These are phyloP conservation scores for Talaromyces pinophilus DNA, from an alignment of 2,329 filamentous ascomycete genomes.

Conservation along the genomic window DNA sequence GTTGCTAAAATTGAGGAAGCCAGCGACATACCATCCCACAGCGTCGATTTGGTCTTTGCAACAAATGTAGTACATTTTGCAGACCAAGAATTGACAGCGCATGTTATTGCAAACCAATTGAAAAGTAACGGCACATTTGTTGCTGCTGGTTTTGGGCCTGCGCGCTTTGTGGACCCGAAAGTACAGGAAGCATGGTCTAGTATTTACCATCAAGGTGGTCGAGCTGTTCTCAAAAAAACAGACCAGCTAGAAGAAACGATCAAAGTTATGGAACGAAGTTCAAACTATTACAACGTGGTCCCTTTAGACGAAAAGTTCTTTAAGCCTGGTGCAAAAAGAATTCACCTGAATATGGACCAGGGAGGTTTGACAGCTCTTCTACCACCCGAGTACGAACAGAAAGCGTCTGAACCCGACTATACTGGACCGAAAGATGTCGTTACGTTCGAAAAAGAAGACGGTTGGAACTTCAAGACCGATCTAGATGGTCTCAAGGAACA, in stretches of 20 bases:
- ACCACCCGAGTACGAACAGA: neutral
- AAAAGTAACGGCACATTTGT: neutral
- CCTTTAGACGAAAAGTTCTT: neutral
- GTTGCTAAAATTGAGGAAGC: neutral
- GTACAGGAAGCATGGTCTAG: neutral
- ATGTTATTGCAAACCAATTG: neutral
- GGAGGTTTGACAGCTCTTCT: neutral
- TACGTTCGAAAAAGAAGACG: neutral
- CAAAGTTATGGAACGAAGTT: neutral
- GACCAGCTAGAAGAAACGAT: neutral
- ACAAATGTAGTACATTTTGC: neutral
- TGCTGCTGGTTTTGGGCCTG: neutral
- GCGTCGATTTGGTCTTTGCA: neutral
- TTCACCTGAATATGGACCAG: neutral
- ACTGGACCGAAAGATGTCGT: neutral
- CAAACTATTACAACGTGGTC: neutral
- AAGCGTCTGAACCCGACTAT: neutral
- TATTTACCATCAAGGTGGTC: neutral
- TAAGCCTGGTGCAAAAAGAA: neutral
- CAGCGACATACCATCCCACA: neutral
- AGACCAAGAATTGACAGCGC: neutral
- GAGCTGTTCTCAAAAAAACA: neutral
- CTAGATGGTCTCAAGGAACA: neutral
- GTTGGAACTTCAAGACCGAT: neutral
- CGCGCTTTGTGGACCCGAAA: neutral